Evolutionary conservation across 2,329 filamentous ascomycete species (phyloP).

Genomic region (Colletotrichum liriopes): DNA sequence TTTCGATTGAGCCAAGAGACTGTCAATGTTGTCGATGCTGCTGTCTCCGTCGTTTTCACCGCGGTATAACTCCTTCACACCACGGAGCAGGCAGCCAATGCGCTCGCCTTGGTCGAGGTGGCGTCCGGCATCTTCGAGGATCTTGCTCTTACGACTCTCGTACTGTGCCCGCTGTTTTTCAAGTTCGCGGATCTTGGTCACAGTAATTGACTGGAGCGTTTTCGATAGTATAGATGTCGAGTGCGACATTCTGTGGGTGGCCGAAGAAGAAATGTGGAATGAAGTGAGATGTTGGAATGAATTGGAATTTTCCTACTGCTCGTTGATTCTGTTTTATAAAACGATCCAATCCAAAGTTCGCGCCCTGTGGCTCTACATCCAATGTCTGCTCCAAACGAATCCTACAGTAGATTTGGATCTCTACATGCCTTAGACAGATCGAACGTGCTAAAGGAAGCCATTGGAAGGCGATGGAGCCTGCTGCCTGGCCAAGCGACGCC

Average conservation of each 20-base stretch:
- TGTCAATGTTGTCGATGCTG: conserved; percentile 57
- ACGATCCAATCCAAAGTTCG: too few relatives aligned
- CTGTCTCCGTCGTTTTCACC: conserved; percentile 49
- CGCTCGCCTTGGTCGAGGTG: conserved; percentile 50
- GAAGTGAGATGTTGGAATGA: background rate
- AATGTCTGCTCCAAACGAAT: too few relatives aligned
- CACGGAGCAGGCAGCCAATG: conserved; percentile 48
- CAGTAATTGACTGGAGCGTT: conserved; percentile 61
- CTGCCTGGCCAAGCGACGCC: conserved; percentile 3
- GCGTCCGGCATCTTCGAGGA: conserved; percentile 48
- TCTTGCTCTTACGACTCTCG: conserved; percentile 52
- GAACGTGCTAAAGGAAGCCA: background rate
- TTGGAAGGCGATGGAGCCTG: background rate
- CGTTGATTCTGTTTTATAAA: background rate
- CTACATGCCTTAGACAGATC: background rate
- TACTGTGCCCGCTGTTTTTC: conserved; percentile 57
- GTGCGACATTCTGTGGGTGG: background rate
- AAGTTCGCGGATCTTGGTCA: conserved; percentile 60
- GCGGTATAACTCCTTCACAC: conserved; percentile 32
- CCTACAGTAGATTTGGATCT: rapidly evolving
- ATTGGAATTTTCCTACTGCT: too few relatives aligned
- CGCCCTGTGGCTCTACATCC: background rate
- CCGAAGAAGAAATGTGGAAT: background rate
- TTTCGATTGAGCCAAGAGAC: conserved; percentile 57
- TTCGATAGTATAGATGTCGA: conserved; percentile 50